Evolutionary conservation across 441 rosid genomes (phyloP), one percentile per base, ranked within the genome.

Genomic region (Populus tomentosa): DNA sequence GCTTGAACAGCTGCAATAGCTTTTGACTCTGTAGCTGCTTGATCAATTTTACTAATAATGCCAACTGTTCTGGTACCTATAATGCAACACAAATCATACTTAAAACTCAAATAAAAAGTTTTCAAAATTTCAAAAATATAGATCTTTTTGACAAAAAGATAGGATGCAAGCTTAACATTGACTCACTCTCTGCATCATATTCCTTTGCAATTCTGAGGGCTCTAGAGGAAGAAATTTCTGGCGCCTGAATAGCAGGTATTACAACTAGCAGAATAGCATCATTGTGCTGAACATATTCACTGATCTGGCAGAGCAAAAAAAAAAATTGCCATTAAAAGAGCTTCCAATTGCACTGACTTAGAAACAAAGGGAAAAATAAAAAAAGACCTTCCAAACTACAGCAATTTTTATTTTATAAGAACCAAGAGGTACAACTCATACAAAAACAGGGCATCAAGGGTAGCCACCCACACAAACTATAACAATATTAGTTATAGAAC

Each of bases 1-100:
- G 95, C 95, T 82, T 90, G 96, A 87, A 95, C 98, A 18, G 98
- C 98, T 61, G 97, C 90, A 72, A 95, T 90, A 63, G 97, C 94
- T 90, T 95, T 93, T 9, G 93, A 75, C 67, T 93, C 94, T 72
- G 92, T 84, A 72, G 94, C 96, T 56, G 96, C 93, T 87, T 93
- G 98, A 82, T 95, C 98, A 85, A 95, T 89, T 84, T 94, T 94
- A 81, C 93, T 91, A 46, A 94, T 91, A 78, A 93, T 83, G 72
- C 98, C 98, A 80, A 95, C 71, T 26, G 98, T 95, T 89, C 98
- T 89, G 68, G 98, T 95, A 77, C 97, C 98, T 95, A 62, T 32
- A 77, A 38, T 4, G 64, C 70, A 70, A 32, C 28, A 10, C 9
- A 20, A 30, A 63, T 32, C 6, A 75, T 9, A n/a, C 14, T 35